phyloP scores from a whole-genome alignment of 2,329 filamentous ascomycete genomes.

The Colletotrichum sp. region DNA sequence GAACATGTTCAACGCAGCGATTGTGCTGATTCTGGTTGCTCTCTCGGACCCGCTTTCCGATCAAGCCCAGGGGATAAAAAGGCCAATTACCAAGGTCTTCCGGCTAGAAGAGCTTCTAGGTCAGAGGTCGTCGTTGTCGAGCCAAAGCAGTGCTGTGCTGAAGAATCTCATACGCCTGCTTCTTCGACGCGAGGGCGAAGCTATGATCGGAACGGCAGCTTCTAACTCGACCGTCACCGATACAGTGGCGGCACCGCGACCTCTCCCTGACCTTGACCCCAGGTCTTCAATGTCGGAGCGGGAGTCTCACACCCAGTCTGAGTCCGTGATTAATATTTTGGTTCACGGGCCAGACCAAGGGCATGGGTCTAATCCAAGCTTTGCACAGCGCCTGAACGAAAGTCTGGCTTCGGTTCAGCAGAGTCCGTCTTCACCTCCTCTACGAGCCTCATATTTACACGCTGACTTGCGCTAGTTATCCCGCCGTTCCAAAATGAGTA shows the following conservation, averaged over 20 bases:
- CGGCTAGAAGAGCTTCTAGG: not conserved
- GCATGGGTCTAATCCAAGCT: not conserved
- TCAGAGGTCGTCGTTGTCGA: not conserved
- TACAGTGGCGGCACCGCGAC: not conserved
- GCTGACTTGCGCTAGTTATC: not conserved
- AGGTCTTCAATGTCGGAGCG: not conserved
- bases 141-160: not conserved
- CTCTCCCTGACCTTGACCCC: not conserved
- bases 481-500: not conserved
- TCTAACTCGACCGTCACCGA: not conserved
- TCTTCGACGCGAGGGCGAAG: not conserved
- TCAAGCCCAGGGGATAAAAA: not conserved
- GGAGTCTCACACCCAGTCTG: not conserved
- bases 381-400: not conserved
- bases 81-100: not conserved
- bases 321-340: not conserved
- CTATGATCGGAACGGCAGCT: not conserved
- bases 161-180: not conserved
- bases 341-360: not conserved
- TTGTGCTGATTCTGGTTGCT: not conserved
- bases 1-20: not conserved
- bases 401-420: not conserved
- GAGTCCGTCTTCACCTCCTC: not conserved
- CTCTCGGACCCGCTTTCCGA: not conserved
- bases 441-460: fast-evolving